A percentile compares a stretch with the other conserved stretches of the same genome.
phyloP scores from a whole-genome alignment of 179 eudicot genomes.

The Patellifolia procumbens region DNA sequence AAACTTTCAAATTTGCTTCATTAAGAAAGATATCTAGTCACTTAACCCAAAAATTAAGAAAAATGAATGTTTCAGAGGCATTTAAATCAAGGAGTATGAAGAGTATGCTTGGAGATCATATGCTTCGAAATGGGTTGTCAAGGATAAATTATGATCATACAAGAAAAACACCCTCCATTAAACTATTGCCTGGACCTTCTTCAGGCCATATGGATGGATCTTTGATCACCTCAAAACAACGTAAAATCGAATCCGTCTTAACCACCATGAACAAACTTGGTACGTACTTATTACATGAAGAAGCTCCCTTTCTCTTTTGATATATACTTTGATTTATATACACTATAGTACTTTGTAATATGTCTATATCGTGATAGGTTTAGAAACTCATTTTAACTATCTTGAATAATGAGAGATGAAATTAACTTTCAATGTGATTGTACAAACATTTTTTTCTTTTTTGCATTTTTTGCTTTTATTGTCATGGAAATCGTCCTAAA shows the following conservation, averaged over 20 bases:
- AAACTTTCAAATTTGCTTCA: too few species aligned
- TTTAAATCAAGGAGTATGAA: slow-evolving; percentile 27
- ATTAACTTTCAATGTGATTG: too few species aligned
- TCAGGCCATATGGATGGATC: neutral
- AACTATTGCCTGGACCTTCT: slow-evolving; percentile 19
- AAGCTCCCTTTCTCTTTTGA: slow-evolving; percentile 43
- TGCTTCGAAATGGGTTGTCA: slow-evolving; percentile 24
- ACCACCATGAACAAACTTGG: slow-evolving; percentile 7
- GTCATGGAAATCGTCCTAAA: too few species aligned
- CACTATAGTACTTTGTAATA: neutral
- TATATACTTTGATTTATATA: slow-evolving; percentile 1
- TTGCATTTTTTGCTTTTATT: too few species aligned
- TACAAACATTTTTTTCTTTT: too few species aligned
- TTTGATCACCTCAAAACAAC: neutral
- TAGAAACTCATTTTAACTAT: too few species aligned
- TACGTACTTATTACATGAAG: too few species aligned
- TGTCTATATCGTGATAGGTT: too few species aligned
- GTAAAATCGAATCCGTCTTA: neutral
- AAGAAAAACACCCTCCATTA: slow-evolving; percentile 7
- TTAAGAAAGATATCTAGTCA: too few species aligned
- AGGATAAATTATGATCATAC: slow-evolving; percentile 13
- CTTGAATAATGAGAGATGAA: too few species aligned
- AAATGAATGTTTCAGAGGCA: slow-evolving; percentile 21
- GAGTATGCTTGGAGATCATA: slow-evolving; percentile 24
- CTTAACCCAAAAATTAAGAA: slow-evolving; percentile 1